Conservation (phyloP, 441 rosid genomes). For the Cnidoscolus chayamansa region DNA sequence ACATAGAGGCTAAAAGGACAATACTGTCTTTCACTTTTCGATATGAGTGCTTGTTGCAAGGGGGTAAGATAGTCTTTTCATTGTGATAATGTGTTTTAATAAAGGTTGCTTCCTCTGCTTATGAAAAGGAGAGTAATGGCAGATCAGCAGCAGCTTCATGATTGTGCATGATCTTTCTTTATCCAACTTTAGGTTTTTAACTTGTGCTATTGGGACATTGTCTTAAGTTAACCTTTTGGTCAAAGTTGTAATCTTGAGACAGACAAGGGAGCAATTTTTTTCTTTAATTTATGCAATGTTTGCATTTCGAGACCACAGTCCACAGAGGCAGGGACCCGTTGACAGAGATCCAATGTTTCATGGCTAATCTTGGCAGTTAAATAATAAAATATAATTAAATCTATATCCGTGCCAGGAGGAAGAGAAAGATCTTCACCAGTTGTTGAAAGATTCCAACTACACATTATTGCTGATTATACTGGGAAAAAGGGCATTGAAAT, state of each 20-base stretch:
- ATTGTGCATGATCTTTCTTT: slow-evolving; percentile 11
- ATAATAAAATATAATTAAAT: too few species aligned
- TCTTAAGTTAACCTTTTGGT: slow-evolving; percentile 16
- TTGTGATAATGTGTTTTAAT: background rate
- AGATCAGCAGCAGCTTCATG: slow-evolving; percentile 4
- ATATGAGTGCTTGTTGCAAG: background rate
- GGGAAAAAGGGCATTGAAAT: background rate
- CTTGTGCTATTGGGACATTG: slow-evolving; percentile 5
- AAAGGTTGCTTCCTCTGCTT: background rate
- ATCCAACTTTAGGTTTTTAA: slow-evolving; percentile 1
- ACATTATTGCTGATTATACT: background rate
- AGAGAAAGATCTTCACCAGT: slow-evolving; percentile 4
- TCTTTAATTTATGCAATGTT: too few species aligned
- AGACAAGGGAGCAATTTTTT: background rate
- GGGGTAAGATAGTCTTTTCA: slow-evolving; percentile 10
- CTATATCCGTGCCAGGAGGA: background rate
- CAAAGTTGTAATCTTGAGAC: background rate
- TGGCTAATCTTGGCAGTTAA: too few species aligned
- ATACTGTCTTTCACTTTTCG: slow-evolving; percentile 17
- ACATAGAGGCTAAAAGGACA: slow-evolving; percentile 20
- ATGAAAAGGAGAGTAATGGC: slow-evolving; percentile 11
- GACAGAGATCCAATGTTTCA: slow-evolving; percentile 1
- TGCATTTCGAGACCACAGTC: too few species aligned
- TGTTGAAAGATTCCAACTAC: background rate
- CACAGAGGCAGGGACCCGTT: background rate